phyloP scores from a whole-genome alignment of 306 rosid species.

The Cucurbita pepo region DNA sequence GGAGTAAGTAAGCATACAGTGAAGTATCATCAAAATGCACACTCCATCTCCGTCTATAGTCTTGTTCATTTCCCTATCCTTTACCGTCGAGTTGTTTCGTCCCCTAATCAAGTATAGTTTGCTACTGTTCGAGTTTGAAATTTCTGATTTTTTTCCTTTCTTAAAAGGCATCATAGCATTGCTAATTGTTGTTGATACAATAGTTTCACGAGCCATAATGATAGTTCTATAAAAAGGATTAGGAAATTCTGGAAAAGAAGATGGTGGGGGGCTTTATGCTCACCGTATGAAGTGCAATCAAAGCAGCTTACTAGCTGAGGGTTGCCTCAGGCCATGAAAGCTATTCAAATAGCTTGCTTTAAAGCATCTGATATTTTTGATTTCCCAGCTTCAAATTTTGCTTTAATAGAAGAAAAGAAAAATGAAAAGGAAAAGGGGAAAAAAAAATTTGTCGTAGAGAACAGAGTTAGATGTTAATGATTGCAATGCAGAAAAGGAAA shows the following conservation, averaged over 20 bases:
- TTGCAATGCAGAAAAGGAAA: background rate
- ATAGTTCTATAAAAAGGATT: background rate
- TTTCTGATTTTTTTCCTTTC: too few relatives aligned
- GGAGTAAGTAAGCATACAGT: too few relatives aligned
- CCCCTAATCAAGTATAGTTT: too few relatives aligned
- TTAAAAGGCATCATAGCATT: background rate
- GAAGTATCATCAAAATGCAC: too few relatives aligned
- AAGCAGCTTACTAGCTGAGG: background rate
- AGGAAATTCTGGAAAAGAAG: background rate
- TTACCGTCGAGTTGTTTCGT: too few relatives aligned
- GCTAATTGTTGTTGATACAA: background rate
- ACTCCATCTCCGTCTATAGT: too few relatives aligned
- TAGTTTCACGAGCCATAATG: background rate
- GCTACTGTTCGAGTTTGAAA: too few relatives aligned
- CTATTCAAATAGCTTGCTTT: background rate
- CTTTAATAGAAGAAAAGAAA: too few relatives aligned
- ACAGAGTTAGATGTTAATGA: background rate
- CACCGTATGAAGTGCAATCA: background rate
- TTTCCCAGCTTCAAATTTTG: too few relatives aligned
- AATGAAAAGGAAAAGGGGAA: background rate
- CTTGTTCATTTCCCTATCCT: too few relatives aligned
- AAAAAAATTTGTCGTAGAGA: background rate
- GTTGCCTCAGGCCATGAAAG: background rate
- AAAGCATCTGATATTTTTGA: background rate
- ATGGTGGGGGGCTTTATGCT: background rate